phyloP scores from a whole-genome alignment of 225 moss, liverwort and hornwort species.

The Thuidium tamariscinum region DNA sequence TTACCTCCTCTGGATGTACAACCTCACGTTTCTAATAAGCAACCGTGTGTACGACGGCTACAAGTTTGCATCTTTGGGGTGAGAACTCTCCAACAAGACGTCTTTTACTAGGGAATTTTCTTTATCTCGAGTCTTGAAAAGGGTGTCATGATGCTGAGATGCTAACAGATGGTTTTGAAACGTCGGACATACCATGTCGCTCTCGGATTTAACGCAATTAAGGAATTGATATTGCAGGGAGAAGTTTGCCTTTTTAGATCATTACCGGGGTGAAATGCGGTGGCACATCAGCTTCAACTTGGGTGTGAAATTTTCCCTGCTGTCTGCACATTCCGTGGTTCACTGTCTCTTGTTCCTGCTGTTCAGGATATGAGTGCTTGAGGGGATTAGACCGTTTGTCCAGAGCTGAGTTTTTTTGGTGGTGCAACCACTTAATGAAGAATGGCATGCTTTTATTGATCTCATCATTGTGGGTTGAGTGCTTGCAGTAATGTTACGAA shows the following conservation, averaged over 20 bases:
- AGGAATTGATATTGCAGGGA: constrained; percentile 41
- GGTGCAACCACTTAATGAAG: not conserved
- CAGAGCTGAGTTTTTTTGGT: not conserved
- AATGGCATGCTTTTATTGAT: not conserved
- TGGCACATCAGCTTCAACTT: constrained; percentile 98
- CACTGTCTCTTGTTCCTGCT: not conserved
- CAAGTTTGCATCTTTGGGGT: constrained; percentile 55
- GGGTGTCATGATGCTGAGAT: not conserved
- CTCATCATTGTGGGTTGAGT: not conserved
- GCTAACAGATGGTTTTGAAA: not conserved
- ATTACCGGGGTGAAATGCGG: constrained; percentile 67
- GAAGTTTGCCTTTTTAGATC: constrained; percentile 67
- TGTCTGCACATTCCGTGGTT: not conserved
- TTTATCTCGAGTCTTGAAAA: not conserved
- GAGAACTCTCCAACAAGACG: not conserved
- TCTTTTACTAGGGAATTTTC: not conserved
- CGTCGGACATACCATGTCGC: not conserved
- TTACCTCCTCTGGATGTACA: constrained; percentile 54
- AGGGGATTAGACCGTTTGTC: not conserved
- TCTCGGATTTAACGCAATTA: not conserved
- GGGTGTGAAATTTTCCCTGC: constrained; percentile 31
- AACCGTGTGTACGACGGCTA: constrained; percentile 59
- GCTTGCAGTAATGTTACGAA: constrained; percentile 88
- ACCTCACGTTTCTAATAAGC: constrained; percentile 39
- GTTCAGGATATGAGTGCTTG: not conserved